These are phyloP conservation scores for Trichoderma endophyticum DNA, from an alignment of 2,329 filamentous ascomycete species.

Conservation along the genomic window DNA sequence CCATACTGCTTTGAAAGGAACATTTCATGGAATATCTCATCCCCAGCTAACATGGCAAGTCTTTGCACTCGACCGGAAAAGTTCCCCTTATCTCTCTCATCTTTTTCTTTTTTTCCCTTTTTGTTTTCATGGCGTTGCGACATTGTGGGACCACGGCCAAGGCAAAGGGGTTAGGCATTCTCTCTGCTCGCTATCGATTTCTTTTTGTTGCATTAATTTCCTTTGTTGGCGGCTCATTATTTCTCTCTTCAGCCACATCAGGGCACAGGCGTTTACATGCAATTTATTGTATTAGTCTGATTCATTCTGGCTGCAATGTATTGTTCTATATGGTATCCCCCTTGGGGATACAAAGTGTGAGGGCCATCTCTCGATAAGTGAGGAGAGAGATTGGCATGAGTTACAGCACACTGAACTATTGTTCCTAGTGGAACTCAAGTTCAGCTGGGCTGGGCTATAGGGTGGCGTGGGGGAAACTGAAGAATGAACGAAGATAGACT, in stretches of 20 bases:
- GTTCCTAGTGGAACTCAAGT: neutral
- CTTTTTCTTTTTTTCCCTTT: constrained; percentile 17
- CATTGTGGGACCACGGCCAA: constrained; percentile 10
- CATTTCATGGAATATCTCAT: neutral
- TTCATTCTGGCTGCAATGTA: neutral
- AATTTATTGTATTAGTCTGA: neutral
- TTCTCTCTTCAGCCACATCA: neutral
- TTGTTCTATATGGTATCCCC: neutral
- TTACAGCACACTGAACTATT: neutral
- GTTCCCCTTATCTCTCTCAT: constrained; percentile 16
- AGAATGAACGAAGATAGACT: constrained; percentile 16
- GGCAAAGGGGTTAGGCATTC: constrained; percentile 1
- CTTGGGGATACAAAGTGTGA: neutral
- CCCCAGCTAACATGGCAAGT: constrained; percentile 35
- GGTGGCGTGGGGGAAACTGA: neutral
- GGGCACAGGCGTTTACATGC: constrained; percentile 4
- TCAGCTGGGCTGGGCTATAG: neutral
- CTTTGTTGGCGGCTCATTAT: neutral
- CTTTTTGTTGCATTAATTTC: constrained; percentile 7
- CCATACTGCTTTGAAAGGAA: neutral
- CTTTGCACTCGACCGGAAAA: constrained; percentile 25
- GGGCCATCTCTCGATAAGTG: neutral
- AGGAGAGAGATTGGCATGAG: neutral
- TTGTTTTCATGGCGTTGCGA: constrained; percentile 26
- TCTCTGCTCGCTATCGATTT: neutral